Base-by-base conservation (phyloP, 2,329 filamentous ascomycete species). In the Zasmidium citrigriseum region DNA sequence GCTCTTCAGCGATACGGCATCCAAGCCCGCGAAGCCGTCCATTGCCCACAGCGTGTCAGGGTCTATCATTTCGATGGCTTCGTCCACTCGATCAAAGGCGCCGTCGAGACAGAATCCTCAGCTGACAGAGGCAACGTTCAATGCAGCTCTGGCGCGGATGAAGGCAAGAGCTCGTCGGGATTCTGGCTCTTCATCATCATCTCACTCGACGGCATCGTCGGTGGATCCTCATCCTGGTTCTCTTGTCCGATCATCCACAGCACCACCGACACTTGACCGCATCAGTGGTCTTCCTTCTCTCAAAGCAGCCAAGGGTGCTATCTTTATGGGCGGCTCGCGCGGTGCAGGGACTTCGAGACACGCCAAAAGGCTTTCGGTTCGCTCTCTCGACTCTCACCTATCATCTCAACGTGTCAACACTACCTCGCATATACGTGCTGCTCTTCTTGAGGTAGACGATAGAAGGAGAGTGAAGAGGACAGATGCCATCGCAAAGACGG, bases 401-500 rank as follows among this genome's bases (percentile, higher is more conserved):
- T 9, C 24, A 20, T 38, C 29, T 25, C 4, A 20, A 11, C 38
- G 12, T 22, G 50, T 25, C 4, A 48, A 29, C 18, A 24, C 41
- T 12, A 48, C 53, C 1, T 38, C 46, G 3, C 16, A 34, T 22
- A 23, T 58, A 16, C 52, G 56, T 22, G 57, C 59, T 21, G 51
- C 53, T 9, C 27, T 57, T 7, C 34, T 52, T 14, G 45, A 58
- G 20, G 20, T 46, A 4, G 58, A 57, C 5, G 51, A 61, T 10
- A 57, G 51, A 55, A 20, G 22, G 27, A 52, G 49, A 27, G 47
- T 18, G 20, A 41, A 23, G 23, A 53, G 46, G 12, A 24, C 38
- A n/a, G 47, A 56, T 46, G 55, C 55, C 3, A 38, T 60, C 11
- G 16, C 48, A 7, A 64, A 64, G 52, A 23, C 60, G 16, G 45